Evolutionary conservation across 2,329 filamentous ascomycete species (phyloP), one percentile per base, ranked within the genome.

Genomic region (Parafenestella ontariensis): DNA sequence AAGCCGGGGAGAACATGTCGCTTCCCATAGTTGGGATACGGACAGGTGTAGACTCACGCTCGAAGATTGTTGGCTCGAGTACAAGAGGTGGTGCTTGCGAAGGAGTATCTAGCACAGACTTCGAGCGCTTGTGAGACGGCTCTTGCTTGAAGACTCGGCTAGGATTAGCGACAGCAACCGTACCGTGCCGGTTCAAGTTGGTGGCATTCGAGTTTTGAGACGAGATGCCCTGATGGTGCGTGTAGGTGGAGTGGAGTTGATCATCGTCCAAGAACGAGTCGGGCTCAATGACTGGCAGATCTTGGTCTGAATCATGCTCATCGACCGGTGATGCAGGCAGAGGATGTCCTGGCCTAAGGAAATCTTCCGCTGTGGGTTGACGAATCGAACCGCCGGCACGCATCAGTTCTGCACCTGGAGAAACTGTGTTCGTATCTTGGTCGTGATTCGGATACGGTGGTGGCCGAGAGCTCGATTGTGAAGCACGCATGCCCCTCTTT

Each of bases 1-100:
- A 29, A 21, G 41, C 39, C 8, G 54, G 53, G 34, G 56, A 51
- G 26, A 57, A 59, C 34, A 28, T 51, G 28, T 57, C 53, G 20
- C 28, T 45, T 5, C 24, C 26, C 11, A 59, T 57, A 3, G 53
- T 21, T 7, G 40, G 47, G 1, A 52, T 46, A 21, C 37, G 46
- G 15, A 18, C 36, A 13, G 26, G 20, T 8, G 18, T 42, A 37
- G n/a, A n/a, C 10, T 34, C 17, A 13, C 17, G 26, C 5, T 42
- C 29, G 10, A 44, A 31, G 10, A 28, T 10, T 6, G 18, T 2
- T 3, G 43, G 3, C 26, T 47, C 23, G 8, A 29, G 21, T n/a
- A 17, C 5, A 11, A 31, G 47, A 18, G 15, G 26, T n/a, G n/a
- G n/a, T n/a, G n/a, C n/a, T n/a, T n/a, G n/a, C 6, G 31, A 28